phyloP scores from a whole-genome alignment of 768 basidiomycete species.

The Pleurotus giganteus region DNA sequence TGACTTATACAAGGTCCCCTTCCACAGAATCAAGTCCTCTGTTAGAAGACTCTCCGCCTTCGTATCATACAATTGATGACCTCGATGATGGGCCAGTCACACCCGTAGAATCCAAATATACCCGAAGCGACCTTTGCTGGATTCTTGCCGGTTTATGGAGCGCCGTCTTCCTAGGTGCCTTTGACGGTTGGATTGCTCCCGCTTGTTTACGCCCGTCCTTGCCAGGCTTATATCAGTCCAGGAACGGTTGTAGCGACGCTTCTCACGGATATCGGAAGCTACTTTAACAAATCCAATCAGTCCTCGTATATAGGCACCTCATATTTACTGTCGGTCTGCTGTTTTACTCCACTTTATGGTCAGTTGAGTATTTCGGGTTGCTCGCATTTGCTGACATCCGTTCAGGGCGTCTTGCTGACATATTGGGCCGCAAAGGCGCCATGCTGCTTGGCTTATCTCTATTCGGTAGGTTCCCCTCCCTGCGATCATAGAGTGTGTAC shows the following conservation, averaged over 20 bases:
- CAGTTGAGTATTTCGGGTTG: slow-evolving; percentile 18
- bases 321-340: slow-evolving; percentile 85
- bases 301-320: slow-evolving; percentile 88
- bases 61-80: slow-evolving; percentile 46
- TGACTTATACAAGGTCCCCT: slow-evolving; percentile 44
- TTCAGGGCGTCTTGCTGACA: slow-evolving; percentile 79
- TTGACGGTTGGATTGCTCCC: slow-evolving; percentile 60
- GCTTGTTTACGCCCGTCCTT: slow-evolving; percentile 6
- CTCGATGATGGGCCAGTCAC: slow-evolving; percentile 28
- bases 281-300: slow-evolving; percentile 76
- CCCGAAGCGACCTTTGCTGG: slow-evolving; percentile 59
- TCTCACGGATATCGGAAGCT: slow-evolving; percentile 79
- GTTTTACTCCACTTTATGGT: slow-evolving; percentile 90
- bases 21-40: slow-evolving; percentile 56
- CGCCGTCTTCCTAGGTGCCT: slow-evolving; percentile 78
- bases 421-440: slow-evolving; percentile 81
- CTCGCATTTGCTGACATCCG: slow-evolving; percentile 13
- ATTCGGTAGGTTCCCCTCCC: slow-evolving; percentile 57
- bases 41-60: slow-evolving; percentile 46
- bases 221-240: slow-evolving; percentile 23
- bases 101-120: slow-evolving; percentile 41
- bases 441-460: slow-evolving; percentile 82
- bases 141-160: slow-evolving; percentile 80
- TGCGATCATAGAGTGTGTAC: background rate
- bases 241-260: slow-evolving; percentile 89